A percentile compares a stretch with the other conserved stretches of the same genome.
These are phyloP conservation scores for Rhexocercosporidium sp. DNA, from an alignment of 2,329 filamentous ascomycete species.

Conservation along the genomic window DNA sequence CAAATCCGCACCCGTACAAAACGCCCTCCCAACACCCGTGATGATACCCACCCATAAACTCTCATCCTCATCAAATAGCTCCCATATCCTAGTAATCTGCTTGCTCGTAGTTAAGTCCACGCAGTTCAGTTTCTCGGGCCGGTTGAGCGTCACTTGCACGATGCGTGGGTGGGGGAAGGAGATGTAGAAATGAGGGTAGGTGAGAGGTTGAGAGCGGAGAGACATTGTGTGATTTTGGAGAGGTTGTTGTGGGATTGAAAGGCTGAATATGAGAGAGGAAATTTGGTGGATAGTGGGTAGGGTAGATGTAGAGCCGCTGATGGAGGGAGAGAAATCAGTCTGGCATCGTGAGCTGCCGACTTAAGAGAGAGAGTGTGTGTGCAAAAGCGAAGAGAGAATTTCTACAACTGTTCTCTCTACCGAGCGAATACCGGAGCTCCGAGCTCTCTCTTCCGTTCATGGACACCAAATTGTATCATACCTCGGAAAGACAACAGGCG, in stretches of 20 bases:
- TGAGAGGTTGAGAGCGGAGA: constrained; percentile 10
- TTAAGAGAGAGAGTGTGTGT: background rate
- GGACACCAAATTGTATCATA: background rate
- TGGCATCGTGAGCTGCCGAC: background rate
- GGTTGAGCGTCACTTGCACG: constrained; percentile 64
- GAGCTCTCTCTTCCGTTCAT: background rate
- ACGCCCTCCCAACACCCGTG: constrained; percentile 67
- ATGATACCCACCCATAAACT: constrained; percentile 63
- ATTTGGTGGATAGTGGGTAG: background rate
- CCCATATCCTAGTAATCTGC: constrained; percentile 17
- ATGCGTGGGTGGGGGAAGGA: constrained; percentile 59
- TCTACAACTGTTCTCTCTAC: background rate
- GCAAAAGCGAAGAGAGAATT: background rate
- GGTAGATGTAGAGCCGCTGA: background rate
- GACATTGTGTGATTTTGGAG: constrained; percentile 9
- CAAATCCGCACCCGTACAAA: constrained; percentile 72
- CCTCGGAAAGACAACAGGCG: background rate
- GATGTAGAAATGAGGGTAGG: constrained; percentile 38
- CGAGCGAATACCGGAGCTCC: background rate
- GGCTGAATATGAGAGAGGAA: background rate
- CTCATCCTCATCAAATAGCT: constrained; percentile 14
- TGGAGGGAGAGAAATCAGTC: background rate
- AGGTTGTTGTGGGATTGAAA: background rate
- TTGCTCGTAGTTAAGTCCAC: constrained; percentile 50
- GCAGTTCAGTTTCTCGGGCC: constrained; percentile 62